Percentiles rank a stretch among this genome's conserved stretches.
phyloP scores from a whole-genome alignment of 306 rosid genomes.

The Bauhinia variegata region DNA sequence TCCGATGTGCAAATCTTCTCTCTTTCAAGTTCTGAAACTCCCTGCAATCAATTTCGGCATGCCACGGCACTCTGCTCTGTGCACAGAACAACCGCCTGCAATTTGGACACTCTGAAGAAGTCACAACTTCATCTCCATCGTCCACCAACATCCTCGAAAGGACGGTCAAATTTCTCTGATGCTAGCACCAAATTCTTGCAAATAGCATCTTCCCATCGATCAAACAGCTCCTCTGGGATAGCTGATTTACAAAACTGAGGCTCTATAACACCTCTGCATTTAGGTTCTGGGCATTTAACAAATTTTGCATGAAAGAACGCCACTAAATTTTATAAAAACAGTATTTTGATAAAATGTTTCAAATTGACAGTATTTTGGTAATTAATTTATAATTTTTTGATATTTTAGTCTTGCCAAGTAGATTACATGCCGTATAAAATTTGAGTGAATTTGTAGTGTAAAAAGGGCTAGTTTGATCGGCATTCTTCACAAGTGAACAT shows the following conservation, averaged over 20 bases:
- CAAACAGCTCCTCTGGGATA: constrained; percentile 56
- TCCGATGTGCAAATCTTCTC: too few relatives aligned
- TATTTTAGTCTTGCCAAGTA: too few relatives aligned
- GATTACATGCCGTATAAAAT: too few relatives aligned
- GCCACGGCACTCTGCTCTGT: constrained; percentile 64
- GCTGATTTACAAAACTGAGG: constrained; percentile 41
- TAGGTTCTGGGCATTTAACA: constrained; percentile 59
- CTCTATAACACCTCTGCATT: constrained; percentile 51
- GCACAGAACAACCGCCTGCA: constrained; percentile 70
- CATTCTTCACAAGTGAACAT: too few relatives aligned
- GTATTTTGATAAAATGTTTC: too few relatives aligned
- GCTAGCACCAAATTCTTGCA: constrained; percentile 51
- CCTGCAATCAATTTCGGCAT: constrained; percentile 44
- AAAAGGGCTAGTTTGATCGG: too few relatives aligned
- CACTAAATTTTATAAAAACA: too few relatives aligned
- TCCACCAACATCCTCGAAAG: constrained; percentile 57
- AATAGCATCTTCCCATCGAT: constrained; percentile 58
- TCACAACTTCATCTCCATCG: constrained; percentile 49
- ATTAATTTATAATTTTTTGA: too few relatives aligned
- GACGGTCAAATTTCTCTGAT: constrained; percentile 52
- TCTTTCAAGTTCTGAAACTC: constrained; percentile 42
- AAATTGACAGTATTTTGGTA: too few relatives aligned
- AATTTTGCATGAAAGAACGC: too few relatives aligned
- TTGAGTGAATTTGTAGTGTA: too few relatives aligned
- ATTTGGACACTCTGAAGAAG: constrained; percentile 54